phyloP scores from a whole-genome alignment of 2,329 filamentous ascomycete genomes.

The Chaetomium sp. region DNA sequence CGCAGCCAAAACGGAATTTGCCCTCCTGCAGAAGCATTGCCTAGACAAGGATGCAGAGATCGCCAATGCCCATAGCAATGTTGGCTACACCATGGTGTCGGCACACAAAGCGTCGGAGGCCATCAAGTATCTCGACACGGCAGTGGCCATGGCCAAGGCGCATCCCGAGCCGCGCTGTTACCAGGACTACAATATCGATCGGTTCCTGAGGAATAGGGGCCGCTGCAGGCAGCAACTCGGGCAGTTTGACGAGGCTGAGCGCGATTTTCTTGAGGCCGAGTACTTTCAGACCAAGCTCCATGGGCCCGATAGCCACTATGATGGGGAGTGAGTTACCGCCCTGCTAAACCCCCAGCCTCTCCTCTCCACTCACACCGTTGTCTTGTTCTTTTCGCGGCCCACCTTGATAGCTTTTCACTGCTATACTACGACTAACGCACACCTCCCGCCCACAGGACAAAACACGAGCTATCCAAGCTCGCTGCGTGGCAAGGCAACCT shows the following conservation, averaged over 20 bases:
- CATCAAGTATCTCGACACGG: background rate
- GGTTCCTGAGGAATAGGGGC: background rate
- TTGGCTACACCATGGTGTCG: background rate
- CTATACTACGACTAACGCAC: background rate
- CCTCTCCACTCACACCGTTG: background rate
- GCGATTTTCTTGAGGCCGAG: background rate
- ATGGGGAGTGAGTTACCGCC: background rate
- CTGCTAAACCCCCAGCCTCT: background rate
- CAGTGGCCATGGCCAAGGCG: background rate
- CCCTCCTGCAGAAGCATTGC: background rate
- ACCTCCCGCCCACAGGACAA: background rate
- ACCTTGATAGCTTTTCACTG: background rate
- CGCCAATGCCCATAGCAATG: background rate
- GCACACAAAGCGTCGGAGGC: background rate
- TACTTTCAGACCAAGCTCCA: background rate
- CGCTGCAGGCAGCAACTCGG: background rate
- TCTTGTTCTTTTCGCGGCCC: background rate
- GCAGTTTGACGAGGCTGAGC: background rate
- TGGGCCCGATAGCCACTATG: background rate
- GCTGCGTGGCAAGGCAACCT: background rate
- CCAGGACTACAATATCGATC: background rate
- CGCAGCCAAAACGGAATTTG: background rate
- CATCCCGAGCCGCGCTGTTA: background rate
- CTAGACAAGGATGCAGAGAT: background rate
- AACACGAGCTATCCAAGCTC: background rate